Evolutionary conservation across 345 rosid genomes (phyloP), one percentile per base, ranked within the genome.

Genomic region (Eucalyptus grandis): DNA sequence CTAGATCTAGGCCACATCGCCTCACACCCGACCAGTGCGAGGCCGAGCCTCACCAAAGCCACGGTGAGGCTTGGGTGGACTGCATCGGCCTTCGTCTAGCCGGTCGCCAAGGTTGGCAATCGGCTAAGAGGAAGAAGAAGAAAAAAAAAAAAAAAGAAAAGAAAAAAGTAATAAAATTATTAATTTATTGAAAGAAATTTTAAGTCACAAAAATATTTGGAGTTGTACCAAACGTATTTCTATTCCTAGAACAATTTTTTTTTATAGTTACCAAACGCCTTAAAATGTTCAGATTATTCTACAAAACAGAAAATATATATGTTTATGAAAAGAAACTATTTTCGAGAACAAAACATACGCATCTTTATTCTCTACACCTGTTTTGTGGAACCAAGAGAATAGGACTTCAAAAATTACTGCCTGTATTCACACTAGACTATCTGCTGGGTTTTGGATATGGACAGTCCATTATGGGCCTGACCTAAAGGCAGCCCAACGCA

Each of bases 81-180:
- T 0, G 2, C 53, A 50, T 0, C 0, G 0, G 0, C 53, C 53
- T 0, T 6, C 3, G 1, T 50, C 0, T 50, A 0, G 53, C 8
- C 53, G 2, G 3, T 50, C 3, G 0, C 53, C 53, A 50, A 50
- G 53, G 53, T 0, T 50, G 3, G 53, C 1, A 0, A 50, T 50
- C 3, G 8, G 53, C 1, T 50, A 50, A 15, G 19, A 50, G 53
- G 7, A 50, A 15, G 17, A 7, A 6, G 17, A 50, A 15, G 3
- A 50, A 50, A 50, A 50, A 14, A 0, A 14, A 49, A 49, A 13
- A 4, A 47, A 12, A n/a, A 49, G 2, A 44, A 44, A 44, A 44
- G 9, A 49, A 49, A 49, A 49, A 49, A 14, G 7, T 50, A 50
- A 50, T 50, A 50, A 50, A 50, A 50, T 14, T 50, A 50, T 50